Evolutionary conservation across 768 basidiomycete genomes (phyloP), one percentile per base, ranked within the genome.

Genomic region (Leccinum disarticulatum): DNA sequence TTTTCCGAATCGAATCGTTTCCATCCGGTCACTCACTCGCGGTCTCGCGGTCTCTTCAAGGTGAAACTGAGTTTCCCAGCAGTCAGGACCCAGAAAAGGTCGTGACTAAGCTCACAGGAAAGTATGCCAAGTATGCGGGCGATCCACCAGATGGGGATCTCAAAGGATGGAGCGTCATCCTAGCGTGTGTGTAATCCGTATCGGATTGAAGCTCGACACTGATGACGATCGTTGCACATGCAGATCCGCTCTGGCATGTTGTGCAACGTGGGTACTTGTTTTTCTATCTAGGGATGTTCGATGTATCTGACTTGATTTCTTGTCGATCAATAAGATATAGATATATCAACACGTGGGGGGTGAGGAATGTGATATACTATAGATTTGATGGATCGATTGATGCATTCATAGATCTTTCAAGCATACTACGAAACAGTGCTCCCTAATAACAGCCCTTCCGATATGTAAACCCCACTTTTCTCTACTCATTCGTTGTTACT

Each of bases 261-360:
- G 77, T 58, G 74, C 81, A 19, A 79, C 81, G 74, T 81, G 58
- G 61, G 74, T 66, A 31, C 14, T 30, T 38, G 59, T 52, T 55
- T 0, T 17, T 48, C 56, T 33, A 17, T 28, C 17, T 11, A 36
- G 17, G n/a, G 22, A 3, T 8, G 1, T 56, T 51, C 48, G 19
- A 13, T 56, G 35, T 35, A 27, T 30, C 27, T 54, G 33, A 52
- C 14, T 31, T 54, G 15, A 51, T 17, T 46, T 38, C 51, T 58
- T 52, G 13, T 10, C 15, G 22, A n/a, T 47, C 19, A 54, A 30
- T 31, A 83, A n/a, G n/a, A n/a, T n/a, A n/a, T n/a, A 82, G 90
- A 27, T 85, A 85, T 60, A 82, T 88, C 3, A 90, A 89, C 64
- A 81, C 86, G 0, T 3, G 28, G 28, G 28, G 28, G 28, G 6